Evolutionary conservation across 164 flowering plant species (phyloP).

Genomic region (Nymphaea thermarum): DNA sequence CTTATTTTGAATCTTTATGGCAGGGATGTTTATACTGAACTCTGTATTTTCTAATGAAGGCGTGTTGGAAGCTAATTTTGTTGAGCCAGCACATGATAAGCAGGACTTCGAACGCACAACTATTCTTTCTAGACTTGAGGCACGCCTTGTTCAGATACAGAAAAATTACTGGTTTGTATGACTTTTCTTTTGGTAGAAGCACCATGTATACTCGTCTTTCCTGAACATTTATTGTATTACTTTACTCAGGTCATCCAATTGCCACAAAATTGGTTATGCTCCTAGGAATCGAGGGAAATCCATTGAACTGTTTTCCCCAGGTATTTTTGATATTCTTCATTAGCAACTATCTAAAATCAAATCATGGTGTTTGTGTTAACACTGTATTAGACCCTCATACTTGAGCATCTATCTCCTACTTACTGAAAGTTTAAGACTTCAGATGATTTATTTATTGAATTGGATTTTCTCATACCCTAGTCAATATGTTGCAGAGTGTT

Average conservation of each 20-base stretch:
- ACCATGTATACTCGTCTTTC: too few relatives aligned
- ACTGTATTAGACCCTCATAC: too few relatives aligned
- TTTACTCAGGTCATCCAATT: conserved; percentile 34
- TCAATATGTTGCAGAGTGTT: too few relatives aligned
- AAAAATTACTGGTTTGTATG: conserved; percentile 64
- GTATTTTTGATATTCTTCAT: neutral
- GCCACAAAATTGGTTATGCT: conserved; percentile 80
- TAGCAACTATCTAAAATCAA: too few relatives aligned
- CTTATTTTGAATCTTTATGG: too few relatives aligned
- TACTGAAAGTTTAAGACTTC: too few relatives aligned
- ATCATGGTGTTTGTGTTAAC: too few relatives aligned
- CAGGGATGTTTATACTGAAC: neutral
- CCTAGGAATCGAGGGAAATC: conserved; percentile 27
- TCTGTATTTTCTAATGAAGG: conserved; percentile 25
- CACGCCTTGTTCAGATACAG: conserved; percentile 54
- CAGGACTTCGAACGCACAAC: conserved; percentile 97
- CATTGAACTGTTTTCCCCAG: conserved; percentile 7
- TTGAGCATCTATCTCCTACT: too few relatives aligned
- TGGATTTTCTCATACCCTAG: too few relatives aligned
- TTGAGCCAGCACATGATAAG: conserved; percentile 98
- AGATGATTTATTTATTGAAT: too few relatives aligned
- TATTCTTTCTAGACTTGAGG: conserved; percentile 78
- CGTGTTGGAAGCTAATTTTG: conserved; percentile 93
- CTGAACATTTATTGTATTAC: too few relatives aligned
- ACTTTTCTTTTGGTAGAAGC: neutral